Percentiles rank a stretch among this genome's conserved stretches.
These are phyloP conservation scores for Leucosporidium creatinivorum DNA, from an alignment of 768 basidiomycete species.

Conservation along the genomic window DNA sequence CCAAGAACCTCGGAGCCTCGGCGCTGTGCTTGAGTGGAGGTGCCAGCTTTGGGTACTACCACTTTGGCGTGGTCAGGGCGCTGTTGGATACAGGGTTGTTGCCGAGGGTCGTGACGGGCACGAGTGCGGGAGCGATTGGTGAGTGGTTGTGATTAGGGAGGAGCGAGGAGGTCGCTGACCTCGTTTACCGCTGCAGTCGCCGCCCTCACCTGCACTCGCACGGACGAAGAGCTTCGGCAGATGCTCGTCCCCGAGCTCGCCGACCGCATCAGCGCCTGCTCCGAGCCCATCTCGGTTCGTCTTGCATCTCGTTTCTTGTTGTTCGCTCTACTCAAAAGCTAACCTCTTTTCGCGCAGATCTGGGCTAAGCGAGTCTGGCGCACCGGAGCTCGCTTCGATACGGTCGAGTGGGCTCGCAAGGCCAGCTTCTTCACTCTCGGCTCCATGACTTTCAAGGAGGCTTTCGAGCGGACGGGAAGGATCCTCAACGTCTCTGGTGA, in stretches of 20 bases:
- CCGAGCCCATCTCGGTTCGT: constrained; percentile 61
- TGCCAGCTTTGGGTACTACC: constrained; percentile 58
- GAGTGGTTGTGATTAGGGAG: constrained; percentile 18
- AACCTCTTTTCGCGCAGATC: neutral
- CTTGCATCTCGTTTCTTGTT: constrained; percentile 41
- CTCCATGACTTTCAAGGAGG: constrained; percentile 90
- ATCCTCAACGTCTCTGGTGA: constrained; percentile 73
- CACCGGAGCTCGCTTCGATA: constrained; percentile 94
- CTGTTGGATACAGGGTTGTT: constrained; percentile 77
- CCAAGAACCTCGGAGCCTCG: constrained; percentile 80
- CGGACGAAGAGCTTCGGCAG: constrained; percentile 71
- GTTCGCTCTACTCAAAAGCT: neutral
- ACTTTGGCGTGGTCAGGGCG: constrained; percentile 84
- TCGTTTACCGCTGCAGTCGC: constrained; percentile 33
- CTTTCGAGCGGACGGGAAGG: constrained; percentile 81
- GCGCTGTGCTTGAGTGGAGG: constrained; percentile 95
- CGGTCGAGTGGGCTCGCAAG: constrained; percentile 81
- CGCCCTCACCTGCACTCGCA: constrained; percentile 72
- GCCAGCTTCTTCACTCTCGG: constrained; percentile 72
- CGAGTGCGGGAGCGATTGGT: constrained; percentile 81
- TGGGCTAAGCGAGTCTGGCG: constrained; percentile 53
- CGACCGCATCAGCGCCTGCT: constrained; percentile 56
- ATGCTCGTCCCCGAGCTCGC: constrained; percentile 78
- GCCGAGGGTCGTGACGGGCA: constrained; percentile 89
- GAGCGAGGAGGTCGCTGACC: neutral